Evolutionary conservation across 1,284 basidiomycete genomes (phyloP).

Genomic region (Paramarasmius palmivorus): DNA sequence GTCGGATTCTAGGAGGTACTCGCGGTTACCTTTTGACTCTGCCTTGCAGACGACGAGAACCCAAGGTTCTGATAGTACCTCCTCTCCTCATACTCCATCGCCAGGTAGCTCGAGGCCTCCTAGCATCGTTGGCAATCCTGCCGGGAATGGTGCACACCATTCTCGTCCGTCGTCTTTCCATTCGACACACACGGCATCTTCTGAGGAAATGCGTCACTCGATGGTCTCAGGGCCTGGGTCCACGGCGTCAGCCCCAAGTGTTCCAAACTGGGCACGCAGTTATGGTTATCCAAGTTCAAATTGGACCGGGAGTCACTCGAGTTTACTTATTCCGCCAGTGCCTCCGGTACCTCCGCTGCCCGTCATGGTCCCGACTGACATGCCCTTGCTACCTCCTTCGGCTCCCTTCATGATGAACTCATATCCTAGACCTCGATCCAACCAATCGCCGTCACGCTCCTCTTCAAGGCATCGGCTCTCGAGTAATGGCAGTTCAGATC

Average conservation of each 20-base stretch:
- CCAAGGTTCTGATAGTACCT: conserved; percentile 41
- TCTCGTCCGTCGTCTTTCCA: conserved; percentile 56
- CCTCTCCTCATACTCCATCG: conserved; percentile 35
- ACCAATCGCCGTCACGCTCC: conserved; percentile 10
- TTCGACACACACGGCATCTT: conserved; percentile 43
- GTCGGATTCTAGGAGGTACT: conserved; percentile 38
- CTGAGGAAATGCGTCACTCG: conserved; percentile 61
- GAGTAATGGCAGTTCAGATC: conserved; percentile 1
- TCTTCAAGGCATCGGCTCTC: conserved; percentile 16
- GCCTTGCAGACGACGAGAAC: conserved; percentile 36
- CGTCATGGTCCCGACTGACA: conserved; percentile 39
- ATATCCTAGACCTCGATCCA: conserved; percentile 29
- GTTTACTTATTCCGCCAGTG: conserved; percentile 31
- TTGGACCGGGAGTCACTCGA: conserved; percentile 38
- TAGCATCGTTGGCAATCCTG: conserved; percentile 39
- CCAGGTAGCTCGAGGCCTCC: conserved; percentile 52
- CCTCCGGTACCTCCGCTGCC: conserved; percentile 27
- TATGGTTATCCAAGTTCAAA: conserved; percentile 34
- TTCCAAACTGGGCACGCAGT: conserved; percentile 32
- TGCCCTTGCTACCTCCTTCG: conserved; percentile 71
- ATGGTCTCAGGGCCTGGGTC: conserved; percentile 46
- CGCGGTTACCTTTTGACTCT: conserved; percentile 37
- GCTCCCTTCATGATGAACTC: conserved; percentile 75
- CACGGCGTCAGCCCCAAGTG: conserved; percentile 35
- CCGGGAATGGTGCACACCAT: conserved; percentile 25